These are phyloP conservation scores for Rhizopus sp. DNA, from an alignment of 371 early-diverging fungal genomes.

Conservation along the genomic window DNA sequence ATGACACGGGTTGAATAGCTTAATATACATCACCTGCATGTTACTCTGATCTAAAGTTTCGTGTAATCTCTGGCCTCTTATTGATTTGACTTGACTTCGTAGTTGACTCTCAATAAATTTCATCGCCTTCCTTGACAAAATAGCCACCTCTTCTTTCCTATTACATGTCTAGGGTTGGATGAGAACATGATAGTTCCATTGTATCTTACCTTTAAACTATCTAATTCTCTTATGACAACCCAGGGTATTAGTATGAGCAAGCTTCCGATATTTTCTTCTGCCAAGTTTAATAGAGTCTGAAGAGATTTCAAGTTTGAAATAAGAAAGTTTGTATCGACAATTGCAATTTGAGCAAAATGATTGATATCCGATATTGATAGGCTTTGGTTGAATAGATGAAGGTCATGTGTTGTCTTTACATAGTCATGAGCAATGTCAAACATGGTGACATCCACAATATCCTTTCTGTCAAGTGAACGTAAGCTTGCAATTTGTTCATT, in stretches of 20 bases:
- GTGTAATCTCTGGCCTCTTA: conserved; percentile 36
- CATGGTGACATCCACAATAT: neutral
- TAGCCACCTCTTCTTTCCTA: conserved; percentile 4
- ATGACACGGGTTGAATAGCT: neutral
- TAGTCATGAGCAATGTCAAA: neutral
- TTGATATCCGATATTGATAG: neutral
- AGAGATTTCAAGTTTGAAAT: conserved; percentile 40
- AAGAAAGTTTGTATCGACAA: conserved; percentile 46
- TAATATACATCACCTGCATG: conserved; percentile 11
- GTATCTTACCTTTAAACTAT: conserved; percentile 32
- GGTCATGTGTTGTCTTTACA: neutral
- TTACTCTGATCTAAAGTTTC: conserved; percentile 23
- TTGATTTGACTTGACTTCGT: conserved; percentile 10
- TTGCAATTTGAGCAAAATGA: conserved; percentile 20
- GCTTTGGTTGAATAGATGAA: neutral
- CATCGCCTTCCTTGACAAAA: conserved; percentile 34
- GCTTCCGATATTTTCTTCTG: conserved; percentile 24
- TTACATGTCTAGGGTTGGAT: neutral
- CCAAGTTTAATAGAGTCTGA: conserved; percentile 20
- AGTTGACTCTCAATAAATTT: conserved; percentile 29
- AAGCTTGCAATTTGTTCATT: conserved; percentile 32
- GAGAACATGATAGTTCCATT: neutral
- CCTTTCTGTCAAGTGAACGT: conserved; percentile 11
- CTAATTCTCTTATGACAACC: conserved; percentile 43
- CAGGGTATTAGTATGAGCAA: conserved; percentile 39